Evolutionary conservation across 257 asterid species (phyloP).

Genomic region (Solanum pimpinellifolium): DNA sequence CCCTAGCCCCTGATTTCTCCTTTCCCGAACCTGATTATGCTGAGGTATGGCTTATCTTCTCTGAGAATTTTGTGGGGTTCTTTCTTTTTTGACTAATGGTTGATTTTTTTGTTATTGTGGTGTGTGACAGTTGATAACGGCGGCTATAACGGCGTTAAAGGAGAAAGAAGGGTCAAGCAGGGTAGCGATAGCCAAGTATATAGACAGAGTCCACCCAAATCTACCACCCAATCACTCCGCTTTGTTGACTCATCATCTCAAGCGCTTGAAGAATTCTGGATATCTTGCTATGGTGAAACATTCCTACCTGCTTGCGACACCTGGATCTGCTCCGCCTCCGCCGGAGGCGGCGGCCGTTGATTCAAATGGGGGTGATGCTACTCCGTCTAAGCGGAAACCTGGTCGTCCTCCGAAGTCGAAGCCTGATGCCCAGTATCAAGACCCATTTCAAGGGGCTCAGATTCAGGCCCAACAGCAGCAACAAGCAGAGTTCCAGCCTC

Average conservation of each 20-base stretch:
- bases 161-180: conserved; percentile 69
- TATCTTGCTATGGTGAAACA: conserved; percentile 49
- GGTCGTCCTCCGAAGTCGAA: conserved; percentile 75
- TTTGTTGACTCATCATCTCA: conserved; percentile 43
- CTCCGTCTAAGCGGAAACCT: conserved; percentile 34
- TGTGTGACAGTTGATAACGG: conserved; percentile 51
- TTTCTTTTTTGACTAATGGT: not conserved
- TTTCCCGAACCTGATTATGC: conserved; percentile 1
- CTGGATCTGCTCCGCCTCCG: conserved; percentile 21
- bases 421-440: conserved; percentile 12
- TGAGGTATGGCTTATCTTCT: not conserved
- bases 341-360: not conserved
- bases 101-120: not conserved
- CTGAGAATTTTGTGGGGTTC: not conserved
- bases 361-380: not conserved
- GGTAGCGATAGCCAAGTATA: conserved; percentile 49
- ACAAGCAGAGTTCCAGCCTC: not conserved
- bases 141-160: conserved; percentile 48
- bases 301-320: conserved; percentile 51
- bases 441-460: not conserved
- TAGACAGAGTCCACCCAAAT: conserved; percentile 34
- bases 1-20: not conserved
- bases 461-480: not conserved
- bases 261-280: conserved; percentile 39
- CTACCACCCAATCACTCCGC: conserved; percentile 44